Conservation (phyloP, 2,329 filamentous ascomycete genomes). For the Cercospora sp. region DNA sequence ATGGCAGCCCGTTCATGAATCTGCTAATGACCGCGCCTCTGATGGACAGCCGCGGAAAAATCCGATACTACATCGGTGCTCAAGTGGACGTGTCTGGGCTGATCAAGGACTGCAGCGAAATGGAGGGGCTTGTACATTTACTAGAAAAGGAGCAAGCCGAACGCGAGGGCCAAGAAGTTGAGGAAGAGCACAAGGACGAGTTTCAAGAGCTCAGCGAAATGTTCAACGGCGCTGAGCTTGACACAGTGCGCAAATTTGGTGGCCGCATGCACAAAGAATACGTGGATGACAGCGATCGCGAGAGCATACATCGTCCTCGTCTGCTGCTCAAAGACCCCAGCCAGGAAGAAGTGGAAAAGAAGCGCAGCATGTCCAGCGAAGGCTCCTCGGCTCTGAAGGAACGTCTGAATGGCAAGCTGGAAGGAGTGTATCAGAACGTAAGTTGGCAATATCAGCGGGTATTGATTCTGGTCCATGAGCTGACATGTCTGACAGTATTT, state of each 20-base stretch:
- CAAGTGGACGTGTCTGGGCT: slow-evolving; percentile 71
- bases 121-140: slow-evolving; percentile 58
- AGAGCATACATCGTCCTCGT: slow-evolving; percentile 43
- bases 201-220: slow-evolving; percentile 68
- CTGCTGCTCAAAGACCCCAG: slow-evolving; percentile 52
- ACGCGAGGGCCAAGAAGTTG: slow-evolving; percentile 38
- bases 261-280: slow-evolving; percentile 63
- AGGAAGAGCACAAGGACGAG: slow-evolving; percentile 56
- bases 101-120: slow-evolving; percentile 64
- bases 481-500: slow-evolving; percentile 43
- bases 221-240: slow-evolving; percentile 67
- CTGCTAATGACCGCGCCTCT: slow-evolving; percentile 72
- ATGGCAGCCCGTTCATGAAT: slow-evolving; percentile 76
- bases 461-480: background rate
- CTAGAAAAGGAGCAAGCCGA: slow-evolving; percentile 37
- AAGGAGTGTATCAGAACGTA: slow-evolving; percentile 60
- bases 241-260: slow-evolving; percentile 62
- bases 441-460: slow-evolving; percentile 31
- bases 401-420: slow-evolving; percentile 45
- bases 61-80: slow-evolving; percentile 70
- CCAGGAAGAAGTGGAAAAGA: slow-evolving; percentile 34
- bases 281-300: slow-evolving; percentile 50
- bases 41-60: slow-evolving; percentile 64
- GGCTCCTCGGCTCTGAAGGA: slow-evolving; percentile 23
- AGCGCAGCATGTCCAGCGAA: slow-evolving; percentile 21